phyloP scores from a whole-genome alignment of 441 rosid genomes.

The Isatis lusitanica region DNA sequence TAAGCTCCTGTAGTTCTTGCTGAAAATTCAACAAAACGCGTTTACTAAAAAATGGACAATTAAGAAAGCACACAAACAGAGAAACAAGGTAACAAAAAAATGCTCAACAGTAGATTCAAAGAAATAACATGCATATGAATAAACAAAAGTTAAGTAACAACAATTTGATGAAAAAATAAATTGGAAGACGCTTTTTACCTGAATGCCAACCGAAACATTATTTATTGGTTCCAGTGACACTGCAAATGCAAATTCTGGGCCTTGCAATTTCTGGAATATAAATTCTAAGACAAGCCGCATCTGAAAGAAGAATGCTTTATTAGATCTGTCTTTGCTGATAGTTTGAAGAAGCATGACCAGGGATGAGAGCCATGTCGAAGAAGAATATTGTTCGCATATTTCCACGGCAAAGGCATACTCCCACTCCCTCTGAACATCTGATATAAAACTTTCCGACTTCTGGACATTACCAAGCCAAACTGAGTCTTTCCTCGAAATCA shows the following conservation, averaged over 20 bases:
- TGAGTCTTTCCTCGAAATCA: conserved; percentile 58
- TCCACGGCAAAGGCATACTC: conserved; percentile 77
- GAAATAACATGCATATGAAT: neutral
- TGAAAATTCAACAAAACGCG: conserved; percentile 35
- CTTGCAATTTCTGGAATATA: conserved; percentile 67
- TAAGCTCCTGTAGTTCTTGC: conserved; percentile 71
- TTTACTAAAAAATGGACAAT: neutral
- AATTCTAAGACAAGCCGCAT: conserved; percentile 65
- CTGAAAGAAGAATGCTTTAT: conserved; percentile 46
- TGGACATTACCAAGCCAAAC: conserved; percentile 40
- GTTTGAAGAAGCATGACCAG: conserved; percentile 59
- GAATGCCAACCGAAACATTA: conserved; percentile 58
- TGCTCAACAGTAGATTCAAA: neutral
- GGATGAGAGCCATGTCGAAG: conserved; percentile 89
- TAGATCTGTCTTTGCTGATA: conserved; percentile 42
- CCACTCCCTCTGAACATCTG: conserved; percentile 66
- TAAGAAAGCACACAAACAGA: conserved; percentile 9
- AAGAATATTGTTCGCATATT: conserved; percentile 80
- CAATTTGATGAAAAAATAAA: neutral
- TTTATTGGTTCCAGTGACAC: conserved; percentile 62
- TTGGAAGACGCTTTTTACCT: conserved; percentile 49
- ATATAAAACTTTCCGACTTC: conserved; percentile 40
- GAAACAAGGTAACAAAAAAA: conserved; percentile 22
- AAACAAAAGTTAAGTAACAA: neutral
- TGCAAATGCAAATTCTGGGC: conserved; percentile 70